phyloP scores from a whole-genome alignment of 140 eudicot genomes.

The Bidens hawaiensis region DNA sequence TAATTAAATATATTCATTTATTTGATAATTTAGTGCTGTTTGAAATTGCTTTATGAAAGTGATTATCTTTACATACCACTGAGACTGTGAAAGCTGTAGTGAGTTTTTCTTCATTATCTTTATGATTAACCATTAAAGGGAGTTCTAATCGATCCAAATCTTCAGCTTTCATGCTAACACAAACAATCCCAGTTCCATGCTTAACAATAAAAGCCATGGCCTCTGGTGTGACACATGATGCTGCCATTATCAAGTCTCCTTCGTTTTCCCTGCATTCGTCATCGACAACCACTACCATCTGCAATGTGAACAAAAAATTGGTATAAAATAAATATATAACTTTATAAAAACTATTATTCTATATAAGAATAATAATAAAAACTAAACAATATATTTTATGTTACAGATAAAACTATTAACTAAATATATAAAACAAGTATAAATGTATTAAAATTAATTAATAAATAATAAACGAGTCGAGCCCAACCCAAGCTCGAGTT shows the following conservation, averaged over 20 bases:
- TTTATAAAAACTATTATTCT: no score
- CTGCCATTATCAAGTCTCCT: conserved; percentile 77
- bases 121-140: conserved; percentile 59
- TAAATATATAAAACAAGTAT: no score
- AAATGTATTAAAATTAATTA: no score
- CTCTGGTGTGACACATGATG: conserved; percentile 59
- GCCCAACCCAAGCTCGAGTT: no score
- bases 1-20: neutral
- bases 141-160: conserved; percentile 58
- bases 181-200: conserved; percentile 77
- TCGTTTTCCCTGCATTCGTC: conserved; percentile 78
- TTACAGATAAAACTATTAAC: no score
- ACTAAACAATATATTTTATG: no score
- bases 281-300: conserved; percentile 75
- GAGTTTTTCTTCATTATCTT: conserved; percentile 64
- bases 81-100: conserved; percentile 73
- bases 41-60: neutral
- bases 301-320: neutral
- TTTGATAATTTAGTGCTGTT: neutral
- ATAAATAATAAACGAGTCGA: no score
- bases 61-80: conserved; percentile 46
- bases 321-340: neutral
- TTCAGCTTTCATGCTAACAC: conserved; percentile 73
- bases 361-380: no score
- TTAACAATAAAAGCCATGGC: conserved; percentile 76